These are phyloP conservation scores for Cyphellophora europaea DNA, from an alignment of 2,329 filamentous ascomycete species.

Conservation along the genomic window DNA sequence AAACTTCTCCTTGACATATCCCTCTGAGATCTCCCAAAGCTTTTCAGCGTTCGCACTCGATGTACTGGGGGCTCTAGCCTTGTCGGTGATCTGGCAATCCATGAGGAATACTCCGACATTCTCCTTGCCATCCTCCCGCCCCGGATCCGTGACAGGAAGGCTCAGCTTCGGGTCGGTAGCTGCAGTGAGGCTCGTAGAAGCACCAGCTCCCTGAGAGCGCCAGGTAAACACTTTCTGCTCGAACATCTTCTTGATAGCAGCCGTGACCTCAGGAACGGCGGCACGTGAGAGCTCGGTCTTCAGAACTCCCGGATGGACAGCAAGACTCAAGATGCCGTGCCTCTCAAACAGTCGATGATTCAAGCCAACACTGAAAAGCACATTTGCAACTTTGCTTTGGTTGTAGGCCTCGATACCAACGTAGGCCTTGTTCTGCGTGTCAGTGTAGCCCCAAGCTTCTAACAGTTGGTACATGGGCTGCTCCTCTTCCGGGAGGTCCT, in stretches of 20 bases:
- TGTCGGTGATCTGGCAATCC: constrained; percentile 25
- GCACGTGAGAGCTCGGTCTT: constrained; percentile 5
- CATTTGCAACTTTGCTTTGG: constrained; percentile 38
- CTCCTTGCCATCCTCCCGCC: constrained; percentile 6
- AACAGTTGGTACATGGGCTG: constrained; percentile 6
- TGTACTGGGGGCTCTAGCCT: constrained; percentile 23
- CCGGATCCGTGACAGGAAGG: constrained; percentile 17
- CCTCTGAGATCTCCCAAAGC: constrained; percentile 30
- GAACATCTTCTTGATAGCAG: constrained; percentile 13
- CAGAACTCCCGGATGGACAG: constrained; percentile 28
- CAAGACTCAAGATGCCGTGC: constrained; percentile 27
- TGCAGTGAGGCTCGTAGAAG: constrained; percentile 32
- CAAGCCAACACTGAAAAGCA: constrained; percentile 32
- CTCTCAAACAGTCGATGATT: constrained; percentile 16
- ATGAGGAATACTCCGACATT: constrained; percentile 21
- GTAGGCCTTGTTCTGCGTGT: constrained; percentile 20
- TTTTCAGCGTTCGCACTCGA: constrained; percentile 27
- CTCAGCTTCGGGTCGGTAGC: constrained; percentile 29
- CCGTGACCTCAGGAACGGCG: constrained; percentile 19
- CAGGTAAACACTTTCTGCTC: background rate
- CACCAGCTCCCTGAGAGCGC: constrained; percentile 31
- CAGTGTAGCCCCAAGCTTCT: constrained; percentile 3
- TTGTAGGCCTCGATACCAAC: constrained; percentile 30
- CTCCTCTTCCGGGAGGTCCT: constrained; percentile 13
- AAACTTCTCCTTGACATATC: constrained; percentile 29